phyloP scores from a whole-genome alignment of 345 rosid genomes.

The Garcia nutans region DNA sequence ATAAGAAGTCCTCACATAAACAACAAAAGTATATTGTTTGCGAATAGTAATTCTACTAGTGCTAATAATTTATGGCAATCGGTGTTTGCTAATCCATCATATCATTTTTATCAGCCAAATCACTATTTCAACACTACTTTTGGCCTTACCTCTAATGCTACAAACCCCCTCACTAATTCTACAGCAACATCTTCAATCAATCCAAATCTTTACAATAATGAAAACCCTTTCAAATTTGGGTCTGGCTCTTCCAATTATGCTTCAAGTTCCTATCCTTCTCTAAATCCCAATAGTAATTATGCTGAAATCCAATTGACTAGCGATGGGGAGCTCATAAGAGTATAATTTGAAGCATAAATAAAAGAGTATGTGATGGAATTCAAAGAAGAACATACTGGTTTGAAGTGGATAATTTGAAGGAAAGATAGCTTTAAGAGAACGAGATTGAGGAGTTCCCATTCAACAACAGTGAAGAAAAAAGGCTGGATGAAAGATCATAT shows the following conservation, averaged over 20 bases:
- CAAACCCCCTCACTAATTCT: background rate
- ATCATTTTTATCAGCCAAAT: conserved; percentile 10
- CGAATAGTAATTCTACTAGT: background rate
- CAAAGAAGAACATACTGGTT: too few relatives aligned
- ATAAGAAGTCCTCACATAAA: too few relatives aligned
- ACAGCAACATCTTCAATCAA: background rate
- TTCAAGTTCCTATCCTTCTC: background rate
- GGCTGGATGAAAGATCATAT: too few relatives aligned
- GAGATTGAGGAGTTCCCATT: too few relatives aligned
- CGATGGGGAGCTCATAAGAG: background rate
- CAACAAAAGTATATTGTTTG: background rate
- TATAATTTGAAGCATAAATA: too few relatives aligned
- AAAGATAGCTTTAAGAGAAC: too few relatives aligned
- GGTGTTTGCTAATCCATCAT: background rate
- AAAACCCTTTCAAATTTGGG: background rate
- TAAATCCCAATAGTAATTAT: conserved; percentile 4
- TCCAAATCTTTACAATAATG: background rate
- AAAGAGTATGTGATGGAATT: too few relatives aligned
- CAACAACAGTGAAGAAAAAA: too few relatives aligned
- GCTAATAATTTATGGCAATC: conserved; percentile 4
- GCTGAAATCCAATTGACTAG: conserved; percentile 15
- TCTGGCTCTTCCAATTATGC: background rate
- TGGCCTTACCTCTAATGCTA: too few relatives aligned
- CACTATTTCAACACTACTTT: background rate
- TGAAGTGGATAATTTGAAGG: too few relatives aligned